Evolutionary conservation across 768 basidiomycete genomes (phyloP).

Genomic region (Lactarius indigo): DNA sequence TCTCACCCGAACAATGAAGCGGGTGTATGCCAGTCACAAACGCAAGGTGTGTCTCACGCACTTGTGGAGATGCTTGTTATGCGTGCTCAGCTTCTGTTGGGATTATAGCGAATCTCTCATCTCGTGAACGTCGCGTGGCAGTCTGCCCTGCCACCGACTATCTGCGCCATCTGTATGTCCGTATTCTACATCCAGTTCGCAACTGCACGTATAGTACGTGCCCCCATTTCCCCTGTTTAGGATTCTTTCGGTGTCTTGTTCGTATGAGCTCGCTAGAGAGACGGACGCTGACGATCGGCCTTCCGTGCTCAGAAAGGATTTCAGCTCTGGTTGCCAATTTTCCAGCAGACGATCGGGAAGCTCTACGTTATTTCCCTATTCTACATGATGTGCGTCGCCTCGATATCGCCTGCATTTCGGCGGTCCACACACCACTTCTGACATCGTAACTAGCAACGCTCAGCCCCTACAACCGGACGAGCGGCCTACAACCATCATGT

Average conservation of each 20-base stretch:
- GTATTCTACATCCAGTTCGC: not conserved
- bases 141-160: constrained; percentile 13
- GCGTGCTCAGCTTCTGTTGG: not conserved
- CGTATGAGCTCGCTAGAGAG: not conserved
- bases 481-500: not conserved
- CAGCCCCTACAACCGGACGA: not conserved
- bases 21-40: not conserved
- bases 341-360: constrained; percentile 7
- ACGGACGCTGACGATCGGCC: not conserved
- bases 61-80: not conserved
- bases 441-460: not conserved
- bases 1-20: not conserved
- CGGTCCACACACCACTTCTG: not conserved
- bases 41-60: constrained; percentile 1
- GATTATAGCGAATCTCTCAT: not conserved
- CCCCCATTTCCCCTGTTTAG: not conserved
- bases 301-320: not conserved
- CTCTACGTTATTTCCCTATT: constrained; percentile 15
- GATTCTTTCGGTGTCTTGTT: not conserved
- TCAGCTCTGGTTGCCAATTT: not conserved
- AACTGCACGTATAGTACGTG: not conserved
- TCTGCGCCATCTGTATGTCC: constrained; percentile 1
- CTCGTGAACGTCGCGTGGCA: constrained; percentile 10
- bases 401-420: not conserved
- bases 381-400: constrained; percentile 4